Conservation (phyloP, 2,329 filamentous ascomycete species). For the Tolypocladium inflatum region DNA sequence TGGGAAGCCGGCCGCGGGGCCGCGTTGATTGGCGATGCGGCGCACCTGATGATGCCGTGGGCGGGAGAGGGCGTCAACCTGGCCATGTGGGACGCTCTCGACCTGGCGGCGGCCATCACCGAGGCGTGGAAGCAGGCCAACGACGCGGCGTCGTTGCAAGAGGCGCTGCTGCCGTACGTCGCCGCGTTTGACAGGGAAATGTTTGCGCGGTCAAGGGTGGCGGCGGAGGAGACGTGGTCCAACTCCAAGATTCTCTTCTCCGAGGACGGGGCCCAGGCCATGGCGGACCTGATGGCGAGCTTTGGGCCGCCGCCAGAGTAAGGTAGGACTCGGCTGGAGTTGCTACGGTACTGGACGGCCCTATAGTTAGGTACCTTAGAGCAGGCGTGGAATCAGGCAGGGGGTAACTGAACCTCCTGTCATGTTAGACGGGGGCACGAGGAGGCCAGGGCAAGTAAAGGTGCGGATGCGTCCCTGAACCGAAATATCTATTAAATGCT, state of each 20-base stretch:
- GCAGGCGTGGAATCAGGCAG: background rate
- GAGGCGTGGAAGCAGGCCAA: background rate
- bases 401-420: too few species aligned
- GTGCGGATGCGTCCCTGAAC: background rate
- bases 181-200: slow-evolving; percentile 1
- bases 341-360: background rate
- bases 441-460: background rate
- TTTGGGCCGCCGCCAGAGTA: background rate
- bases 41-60: slow-evolving; percentile 42
- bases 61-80: slow-evolving; percentile 45
- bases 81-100: slow-evolving; percentile 39
- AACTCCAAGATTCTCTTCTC: slow-evolving; percentile 4
- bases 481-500: background rate
- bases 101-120: slow-evolving; percentile 27
- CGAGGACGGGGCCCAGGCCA: slow-evolving; percentile 2
- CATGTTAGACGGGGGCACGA: background rate
- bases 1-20: slow-evolving; percentile 33
- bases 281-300: slow-evolving; percentile 5
- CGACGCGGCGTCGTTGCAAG: slow-evolving; percentile 5
- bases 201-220: background rate
- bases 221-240: slow-evolving; percentile 4
- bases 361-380: background rate
- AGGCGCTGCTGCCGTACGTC: slow-evolving; percentile 7
- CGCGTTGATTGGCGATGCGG: slow-evolving; percentile 45
- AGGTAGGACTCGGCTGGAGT: background rate